Evolutionary conservation across 352 stramenopile species (phyloP), one percentile per base, ranked within the genome.

Genomic region (Lagenidium giganteum): DNA sequence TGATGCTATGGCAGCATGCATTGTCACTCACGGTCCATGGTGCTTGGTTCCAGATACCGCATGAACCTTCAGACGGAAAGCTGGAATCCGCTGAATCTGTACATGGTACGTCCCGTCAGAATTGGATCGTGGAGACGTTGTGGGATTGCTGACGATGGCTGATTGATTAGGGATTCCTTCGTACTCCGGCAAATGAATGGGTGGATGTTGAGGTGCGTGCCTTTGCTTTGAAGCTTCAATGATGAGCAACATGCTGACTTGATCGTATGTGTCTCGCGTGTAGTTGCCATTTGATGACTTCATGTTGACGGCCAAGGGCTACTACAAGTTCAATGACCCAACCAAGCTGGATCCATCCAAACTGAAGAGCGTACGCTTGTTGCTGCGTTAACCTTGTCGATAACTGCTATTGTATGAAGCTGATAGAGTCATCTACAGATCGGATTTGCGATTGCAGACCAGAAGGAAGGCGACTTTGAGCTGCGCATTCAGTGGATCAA

Each of bases 401-500:
- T 39, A 8, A 3, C 5, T 21, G 13, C 16, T 14, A 1, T 32
- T n/a, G n/a, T n/a, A n/a, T n/a, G n/a, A n/a, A n/a, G n/a, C n/a
- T n/a, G n/a, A n/a, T n/a, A n/a, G 1, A 21, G n/a, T 36, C n/a
- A 18, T 32, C n/a, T 31, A 17, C 34, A 93, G 78, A 67, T 93
- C 31, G 82, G 82, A 0, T 86, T 93, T 54, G 82, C 82, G 3
- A 89, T 93, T 25, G 76, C 82, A 29, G 82, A 93, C 54, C 71
- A 93, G 45, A 84, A 87, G 28, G 82, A 93, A 64, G 82, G 82
- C 23, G 70, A 88, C 32, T 93, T 93, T 47, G 71, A 91, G 63
- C 60, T 93, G 39, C 69, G 71, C 29, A 58, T 93, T 22, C 71
- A 93, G 46, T 93, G 82, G 82, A 91, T 93, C 43, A 93, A 93